These are phyloP conservation scores for Aphanomyces invadans DNA, from an alignment of 352 stramenopile genomes.

Conservation along the genomic window DNA sequence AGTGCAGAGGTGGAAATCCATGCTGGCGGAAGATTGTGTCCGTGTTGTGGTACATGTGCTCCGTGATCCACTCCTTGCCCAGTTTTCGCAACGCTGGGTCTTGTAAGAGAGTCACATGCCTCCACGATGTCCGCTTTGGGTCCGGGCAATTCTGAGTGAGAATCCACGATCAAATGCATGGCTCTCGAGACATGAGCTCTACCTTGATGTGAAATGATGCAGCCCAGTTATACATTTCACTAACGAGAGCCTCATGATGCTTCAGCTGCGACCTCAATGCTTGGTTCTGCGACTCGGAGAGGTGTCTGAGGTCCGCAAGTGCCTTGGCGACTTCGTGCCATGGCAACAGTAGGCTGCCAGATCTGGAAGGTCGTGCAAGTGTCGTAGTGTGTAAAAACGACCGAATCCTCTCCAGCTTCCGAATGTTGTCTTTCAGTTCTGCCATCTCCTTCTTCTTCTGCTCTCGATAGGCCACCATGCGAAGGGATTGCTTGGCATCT, in stretches of 20 bases:
- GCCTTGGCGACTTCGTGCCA: conserved; percentile 1
- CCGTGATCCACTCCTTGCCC: conserved; percentile 18
- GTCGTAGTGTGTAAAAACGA: not conserved
- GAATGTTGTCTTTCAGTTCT: not conserved
- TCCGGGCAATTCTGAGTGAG: not conserved
- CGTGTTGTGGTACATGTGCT: conserved; percentile 23
- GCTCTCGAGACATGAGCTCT: no score
- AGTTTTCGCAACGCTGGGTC: not conserved
- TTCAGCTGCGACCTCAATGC: not conserved
- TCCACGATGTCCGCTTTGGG: not conserved
- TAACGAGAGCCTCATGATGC: not conserved
- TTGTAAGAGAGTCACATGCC: not conserved
- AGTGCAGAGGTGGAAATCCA: not conserved
- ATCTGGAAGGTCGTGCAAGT: not conserved
- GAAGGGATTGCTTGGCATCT: not conserved
- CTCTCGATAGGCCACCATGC: not conserved
- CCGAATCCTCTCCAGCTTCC: not conserved
- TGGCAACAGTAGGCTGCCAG: not conserved
- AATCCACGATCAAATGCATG: not conserved
- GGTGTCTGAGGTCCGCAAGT: not conserved
- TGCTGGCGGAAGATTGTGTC: not conserved
- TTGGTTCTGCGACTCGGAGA: not conserved
- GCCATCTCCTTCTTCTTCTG: not conserved
- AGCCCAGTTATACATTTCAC: conserved; percentile 1
- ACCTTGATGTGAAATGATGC: not conserved